A percentile compares a stretch with the other conserved stretches of the same genome.
Conservation (phyloP, 2,329 filamentous ascomycete species). For the Corynespora cassiicola region DNA sequence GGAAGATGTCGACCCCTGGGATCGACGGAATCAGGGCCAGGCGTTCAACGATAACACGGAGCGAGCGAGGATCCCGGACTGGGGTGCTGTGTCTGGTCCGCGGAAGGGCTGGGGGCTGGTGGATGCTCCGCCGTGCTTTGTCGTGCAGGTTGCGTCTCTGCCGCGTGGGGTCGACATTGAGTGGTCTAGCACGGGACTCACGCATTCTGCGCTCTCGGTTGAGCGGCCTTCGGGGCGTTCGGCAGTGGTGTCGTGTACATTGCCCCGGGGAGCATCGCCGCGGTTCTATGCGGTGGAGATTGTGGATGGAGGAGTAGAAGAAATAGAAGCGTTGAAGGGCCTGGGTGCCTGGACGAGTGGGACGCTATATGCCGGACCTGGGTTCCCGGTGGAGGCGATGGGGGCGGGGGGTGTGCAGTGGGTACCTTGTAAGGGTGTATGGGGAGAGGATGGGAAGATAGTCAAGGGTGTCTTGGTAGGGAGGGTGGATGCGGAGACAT, state of each 20-base stretch:
- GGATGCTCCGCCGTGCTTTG: conserved; percentile 70
- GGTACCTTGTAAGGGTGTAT: conserved; percentile 40
- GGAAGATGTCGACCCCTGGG: conserved; percentile 70
- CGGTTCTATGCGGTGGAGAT: conserved; percentile 26
- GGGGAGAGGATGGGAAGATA: conserved; percentile 32
- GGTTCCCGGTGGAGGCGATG: conserved; percentile 9
- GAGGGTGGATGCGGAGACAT: conserved; percentile 23
- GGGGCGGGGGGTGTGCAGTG: conserved; percentile 26
- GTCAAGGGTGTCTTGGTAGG: conserved; percentile 32
- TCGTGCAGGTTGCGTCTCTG: conserved; percentile 76
- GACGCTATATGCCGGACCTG: conserved; percentile 28
- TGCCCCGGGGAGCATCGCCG: too few species aligned
- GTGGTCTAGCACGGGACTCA: conserved; percentile 77
- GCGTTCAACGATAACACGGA: conserved; percentile 28
- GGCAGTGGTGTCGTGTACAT: conserved; percentile 1
- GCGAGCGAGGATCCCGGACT: conserved; percentile 51
- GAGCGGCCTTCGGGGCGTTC: too few species aligned
- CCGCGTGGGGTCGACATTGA: conserved; percentile 79
- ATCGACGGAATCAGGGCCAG: conserved; percentile 60
- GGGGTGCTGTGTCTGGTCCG: not conserved
- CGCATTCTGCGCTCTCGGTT: conserved; percentile 3
- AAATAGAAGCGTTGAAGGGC: conserved; percentile 6
- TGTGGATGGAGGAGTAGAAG: not conserved
- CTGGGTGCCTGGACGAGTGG: conserved; percentile 18
- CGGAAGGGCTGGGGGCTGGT: too few species aligned